Percentiles rank a stretch among this genome's conserved stretches.
Conservation (phyloP, 148 eudicot genomes). For the Camellia japonica region DNA sequence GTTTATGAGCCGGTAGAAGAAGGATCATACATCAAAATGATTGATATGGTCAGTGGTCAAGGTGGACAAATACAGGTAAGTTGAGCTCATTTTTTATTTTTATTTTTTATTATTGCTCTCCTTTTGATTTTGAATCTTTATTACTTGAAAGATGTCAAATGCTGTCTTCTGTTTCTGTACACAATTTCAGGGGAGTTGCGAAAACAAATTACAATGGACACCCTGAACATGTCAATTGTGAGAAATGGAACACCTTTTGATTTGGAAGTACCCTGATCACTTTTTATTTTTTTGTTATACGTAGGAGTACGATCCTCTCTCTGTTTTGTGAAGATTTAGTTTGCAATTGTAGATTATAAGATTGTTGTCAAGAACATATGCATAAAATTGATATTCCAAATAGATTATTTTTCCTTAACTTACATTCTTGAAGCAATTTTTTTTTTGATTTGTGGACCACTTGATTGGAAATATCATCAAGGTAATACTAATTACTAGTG, state of each 20-base stretch:
- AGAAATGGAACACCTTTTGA: not conserved
- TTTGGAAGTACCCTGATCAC: not conserved
- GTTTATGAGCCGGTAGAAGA: conserved; percentile 96
- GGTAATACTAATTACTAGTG: not conserved
- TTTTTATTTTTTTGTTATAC: not conserved
- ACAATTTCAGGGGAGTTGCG: not conserved
- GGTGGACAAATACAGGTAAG: conserved; percentile 98
- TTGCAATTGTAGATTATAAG: not conserved
- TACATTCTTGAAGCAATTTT: not conserved
- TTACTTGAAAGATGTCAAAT: not conserved
- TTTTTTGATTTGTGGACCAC: not conserved
- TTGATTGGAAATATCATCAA: not conserved
- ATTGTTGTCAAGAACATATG: not conserved
- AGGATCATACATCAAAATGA: conserved; percentile 98
- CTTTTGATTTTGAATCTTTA: not conserved
- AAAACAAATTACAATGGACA: not conserved
- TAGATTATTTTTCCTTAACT: not conserved
- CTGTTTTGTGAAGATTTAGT: not conserved
- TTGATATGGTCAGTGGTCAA: conserved; percentile 89
- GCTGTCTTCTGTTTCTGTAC: not conserved
- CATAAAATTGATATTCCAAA: not conserved
- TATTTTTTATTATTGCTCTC: not conserved
- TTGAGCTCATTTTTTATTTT: conserved; percentile 5
- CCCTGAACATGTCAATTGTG: not conserved
- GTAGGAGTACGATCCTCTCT: not conserved